These are phyloP conservation scores for Cornus controversa DNA, from an alignment of 148 eudicot genomes.

Conservation along the genomic window DNA sequence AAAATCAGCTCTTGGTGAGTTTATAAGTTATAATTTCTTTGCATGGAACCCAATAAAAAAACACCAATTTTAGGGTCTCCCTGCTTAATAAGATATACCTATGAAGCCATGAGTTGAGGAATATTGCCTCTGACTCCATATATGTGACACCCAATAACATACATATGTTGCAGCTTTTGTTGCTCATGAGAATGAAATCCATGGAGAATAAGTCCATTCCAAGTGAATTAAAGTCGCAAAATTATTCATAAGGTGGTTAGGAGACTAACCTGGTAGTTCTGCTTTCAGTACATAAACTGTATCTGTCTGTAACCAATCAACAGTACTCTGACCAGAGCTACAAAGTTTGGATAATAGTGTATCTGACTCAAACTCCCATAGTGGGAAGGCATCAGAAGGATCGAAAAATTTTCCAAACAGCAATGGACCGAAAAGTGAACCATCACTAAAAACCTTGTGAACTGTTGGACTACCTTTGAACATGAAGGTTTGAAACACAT, in stretches of 20 bases:
- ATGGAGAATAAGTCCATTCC: background rate
- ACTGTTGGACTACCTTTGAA: conserved; percentile 35
- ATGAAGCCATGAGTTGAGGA: background rate
- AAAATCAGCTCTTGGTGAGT: background rate
- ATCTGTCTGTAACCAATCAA: conserved; percentile 65
- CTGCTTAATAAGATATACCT: background rate
- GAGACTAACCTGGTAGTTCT: conserved; percentile 57
- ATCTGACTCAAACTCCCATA: conserved; percentile 83
- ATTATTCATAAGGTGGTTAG: background rate
- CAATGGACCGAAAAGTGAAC: conserved; percentile 77
- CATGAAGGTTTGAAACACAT: conserved; percentile 47
- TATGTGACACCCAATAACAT: background rate
- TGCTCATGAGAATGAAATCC: background rate
- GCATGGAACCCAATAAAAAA: too few relatives aligned
- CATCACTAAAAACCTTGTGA: conserved; percentile 51
- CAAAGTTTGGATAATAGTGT: conserved; percentile 43
- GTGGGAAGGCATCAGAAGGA: conserved; percentile 90
- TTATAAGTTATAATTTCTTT: too few relatives aligned
- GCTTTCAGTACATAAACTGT: conserved; percentile 57
- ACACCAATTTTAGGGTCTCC: background rate
- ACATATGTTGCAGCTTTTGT: background rate
- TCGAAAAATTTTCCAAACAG: conserved; percentile 90
- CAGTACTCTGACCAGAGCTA: conserved; percentile 30
- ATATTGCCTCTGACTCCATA: conserved; percentile 1
- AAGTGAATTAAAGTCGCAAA: background rate